These are phyloP conservation scores for Cucumis sativus DNA, from an alignment of 306 rosid species.

Conservation along the genomic window DNA sequence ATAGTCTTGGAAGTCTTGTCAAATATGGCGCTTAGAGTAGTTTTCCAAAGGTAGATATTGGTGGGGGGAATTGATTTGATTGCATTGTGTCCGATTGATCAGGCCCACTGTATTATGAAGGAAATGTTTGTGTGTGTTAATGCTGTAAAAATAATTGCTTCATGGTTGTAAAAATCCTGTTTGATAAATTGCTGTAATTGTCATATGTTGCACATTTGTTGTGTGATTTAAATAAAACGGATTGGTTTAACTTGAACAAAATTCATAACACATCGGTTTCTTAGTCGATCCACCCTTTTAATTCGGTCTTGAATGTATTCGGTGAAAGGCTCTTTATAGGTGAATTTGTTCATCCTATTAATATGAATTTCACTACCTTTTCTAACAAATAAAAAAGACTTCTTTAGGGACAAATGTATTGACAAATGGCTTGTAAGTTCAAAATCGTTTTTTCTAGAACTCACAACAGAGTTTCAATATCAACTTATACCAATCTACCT, in stretches of 20 bases:
- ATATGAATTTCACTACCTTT: background rate
- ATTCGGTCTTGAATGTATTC: background rate
- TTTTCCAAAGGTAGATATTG: background rate
- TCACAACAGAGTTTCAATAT: background rate
- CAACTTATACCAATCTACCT: background rate
- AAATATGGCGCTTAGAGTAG: background rate
- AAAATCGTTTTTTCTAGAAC: background rate
- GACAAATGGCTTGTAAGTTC: background rate
- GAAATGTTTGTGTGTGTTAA: background rate
- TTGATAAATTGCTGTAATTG: no score
- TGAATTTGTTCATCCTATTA: background rate
- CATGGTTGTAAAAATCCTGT: background rate
- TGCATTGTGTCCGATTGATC: background rate
- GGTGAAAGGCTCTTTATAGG: background rate
- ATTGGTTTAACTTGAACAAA: background rate
- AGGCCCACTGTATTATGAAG: background rate
- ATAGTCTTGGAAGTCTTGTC: background rate
- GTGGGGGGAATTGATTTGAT: background rate
- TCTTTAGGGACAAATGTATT: background rate
- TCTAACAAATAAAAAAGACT: background rate
- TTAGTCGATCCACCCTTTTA: background rate
- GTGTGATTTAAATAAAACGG: background rate
- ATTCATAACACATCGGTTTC: background rate
- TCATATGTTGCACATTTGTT: background rate
- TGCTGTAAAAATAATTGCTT: background rate